Conservation (phyloP, 2,329 filamentous ascomycete species). For the Venturia effusa region DNA sequence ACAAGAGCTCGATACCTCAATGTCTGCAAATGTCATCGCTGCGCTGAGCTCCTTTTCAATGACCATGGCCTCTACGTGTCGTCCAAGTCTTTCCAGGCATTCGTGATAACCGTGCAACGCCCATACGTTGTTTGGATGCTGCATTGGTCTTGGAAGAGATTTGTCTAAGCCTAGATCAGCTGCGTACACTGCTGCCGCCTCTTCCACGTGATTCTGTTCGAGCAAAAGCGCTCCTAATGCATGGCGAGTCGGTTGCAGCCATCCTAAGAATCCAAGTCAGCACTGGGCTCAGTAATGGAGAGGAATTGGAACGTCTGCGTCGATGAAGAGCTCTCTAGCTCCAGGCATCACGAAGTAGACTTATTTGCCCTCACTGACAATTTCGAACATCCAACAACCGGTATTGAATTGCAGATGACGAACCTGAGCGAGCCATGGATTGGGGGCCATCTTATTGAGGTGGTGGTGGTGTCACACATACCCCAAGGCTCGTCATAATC, state of each 20-base stretch:
- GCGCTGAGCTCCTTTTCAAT: slow-evolving; percentile 40
- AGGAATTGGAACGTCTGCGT: not conserved
- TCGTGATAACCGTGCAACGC: slow-evolving; percentile 63
- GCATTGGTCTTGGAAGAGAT: slow-evolving; percentile 51
- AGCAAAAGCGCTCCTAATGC: slow-evolving; percentile 59
- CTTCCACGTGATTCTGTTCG: slow-evolving; percentile 45
- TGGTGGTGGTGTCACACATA: not conserved
- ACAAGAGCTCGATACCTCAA: slow-evolving; percentile 47
- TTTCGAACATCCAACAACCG: too few relatives aligned
- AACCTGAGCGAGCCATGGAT: not conserved
- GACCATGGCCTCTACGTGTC: slow-evolving; percentile 35
- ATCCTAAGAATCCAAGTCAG: slow-evolving; percentile 27
- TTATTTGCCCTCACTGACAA: too few relatives aligned
- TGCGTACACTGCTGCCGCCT: slow-evolving; percentile 27
- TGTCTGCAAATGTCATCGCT: slow-evolving; percentile 47
- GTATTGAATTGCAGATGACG: not conserved
- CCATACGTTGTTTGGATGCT: slow-evolving; percentile 67
- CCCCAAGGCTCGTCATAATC: slow-evolving; percentile 66
- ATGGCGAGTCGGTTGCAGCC: slow-evolving; percentile 67
- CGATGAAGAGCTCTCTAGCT: not conserved
- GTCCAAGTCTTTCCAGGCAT: slow-evolving; percentile 48
- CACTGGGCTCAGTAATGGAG: not conserved
- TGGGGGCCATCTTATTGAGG: not conserved
- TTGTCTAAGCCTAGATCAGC: slow-evolving; percentile 32
- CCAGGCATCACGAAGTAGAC: not conserved